Percentiles rank a stretch among this genome's conserved stretches.
phyloP scores from a whole-genome alignment of 805 yeast genomes.

The Candida vartiovaarae region DNA sequence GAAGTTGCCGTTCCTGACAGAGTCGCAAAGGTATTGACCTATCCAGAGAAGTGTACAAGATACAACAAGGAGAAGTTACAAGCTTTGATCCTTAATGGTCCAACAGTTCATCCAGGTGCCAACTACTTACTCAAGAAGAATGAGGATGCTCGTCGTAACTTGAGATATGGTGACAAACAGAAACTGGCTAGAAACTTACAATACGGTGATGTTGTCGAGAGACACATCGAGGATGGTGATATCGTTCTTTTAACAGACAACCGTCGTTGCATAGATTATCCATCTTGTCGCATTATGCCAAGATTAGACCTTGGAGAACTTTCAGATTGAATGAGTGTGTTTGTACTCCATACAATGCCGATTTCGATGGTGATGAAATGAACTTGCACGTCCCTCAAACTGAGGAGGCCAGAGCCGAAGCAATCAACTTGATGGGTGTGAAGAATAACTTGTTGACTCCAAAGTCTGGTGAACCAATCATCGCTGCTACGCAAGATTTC shows the following conservation, averaged over 20 bases:
- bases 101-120: conserved; percentile 92
- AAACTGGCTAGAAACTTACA: conserved; percentile 69
- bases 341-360: conserved; percentile 98
- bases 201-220: conserved; percentile 90
- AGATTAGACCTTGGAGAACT: conserved; percentile 96
- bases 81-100: conserved; percentile 72
- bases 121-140: conserved; percentile 79
- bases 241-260: conserved; percentile 91
- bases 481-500: conserved; percentile 99
- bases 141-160: conserved; percentile 80
- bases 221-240: conserved; percentile 97
- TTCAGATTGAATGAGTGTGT: conserved; percentile 97
- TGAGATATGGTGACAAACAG: conserved; percentile 80
- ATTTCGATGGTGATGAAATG: conserved; percentile 99
- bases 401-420: conserved; percentile 98
- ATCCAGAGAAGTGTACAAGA: conserved; percentile 89
- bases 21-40: conserved; percentile 91
- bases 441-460: conserved; percentile 93
- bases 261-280: conserved; percentile 95
- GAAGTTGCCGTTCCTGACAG: conserved; percentile 98
- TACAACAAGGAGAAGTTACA: conserved; percentile 79
- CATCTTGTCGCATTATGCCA: conserved; percentile 91
- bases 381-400: conserved; percentile 98
- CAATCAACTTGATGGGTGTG: conserved; percentile 97
- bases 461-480: conserved; percentile 96